Percentiles rank a stretch among this genome's conserved stretches.
phyloP scores from a whole-genome alignment of 352 stramenopile genomes.

The Phytopythium montanum region DNA sequence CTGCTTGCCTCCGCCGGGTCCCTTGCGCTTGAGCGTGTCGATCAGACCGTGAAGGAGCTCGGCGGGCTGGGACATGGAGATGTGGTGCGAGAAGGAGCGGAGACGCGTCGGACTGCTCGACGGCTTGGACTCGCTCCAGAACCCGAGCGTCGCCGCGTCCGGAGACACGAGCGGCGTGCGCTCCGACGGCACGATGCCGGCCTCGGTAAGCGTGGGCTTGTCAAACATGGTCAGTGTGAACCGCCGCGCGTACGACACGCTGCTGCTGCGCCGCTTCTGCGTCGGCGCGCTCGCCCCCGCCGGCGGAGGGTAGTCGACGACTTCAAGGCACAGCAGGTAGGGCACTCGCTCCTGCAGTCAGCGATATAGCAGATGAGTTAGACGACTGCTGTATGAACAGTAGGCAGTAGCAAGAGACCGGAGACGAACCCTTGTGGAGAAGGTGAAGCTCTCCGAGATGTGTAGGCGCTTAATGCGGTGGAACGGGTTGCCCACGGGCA shows the following conservation, averaged over 20 bases:
- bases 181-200: slow-evolving; percentile 24
- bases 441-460: slow-evolving; percentile 79
- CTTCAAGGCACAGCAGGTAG: slow-evolving; percentile 71
- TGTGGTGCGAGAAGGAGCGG: slow-evolving; percentile 70
- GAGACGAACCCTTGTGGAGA: slow-evolving; percentile 52
- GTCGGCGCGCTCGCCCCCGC: slow-evolving; percentile 15
- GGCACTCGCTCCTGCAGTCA: slow-evolving; percentile 63
- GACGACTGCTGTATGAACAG: background rate
- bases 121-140: slow-evolving; percentile 78
- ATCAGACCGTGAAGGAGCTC: slow-evolving; percentile 69
- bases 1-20: slow-evolving; percentile 26
- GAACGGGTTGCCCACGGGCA: slow-evolving; percentile 73
- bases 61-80: slow-evolving; percentile 57
- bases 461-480: slow-evolving; percentile 79
- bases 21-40: slow-evolving; percentile 67
- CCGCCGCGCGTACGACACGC: slow-evolving; percentile 47
- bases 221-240: slow-evolving; percentile 73
- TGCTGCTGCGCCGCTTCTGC: slow-evolving; percentile 35
- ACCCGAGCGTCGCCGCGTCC: slow-evolving; percentile 63
- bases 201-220: slow-evolving; percentile 34
- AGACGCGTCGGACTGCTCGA: slow-evolving; percentile 45
- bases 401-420: background rate
- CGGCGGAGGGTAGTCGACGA: slow-evolving; percentile 62
- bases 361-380: background rate
- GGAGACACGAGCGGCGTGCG: slow-evolving; percentile 44